These are phyloP conservation scores for Rhizopus arrhizus DNA, from an alignment of 371 early-diverging fungal genomes.

Conservation along the genomic window DNA sequence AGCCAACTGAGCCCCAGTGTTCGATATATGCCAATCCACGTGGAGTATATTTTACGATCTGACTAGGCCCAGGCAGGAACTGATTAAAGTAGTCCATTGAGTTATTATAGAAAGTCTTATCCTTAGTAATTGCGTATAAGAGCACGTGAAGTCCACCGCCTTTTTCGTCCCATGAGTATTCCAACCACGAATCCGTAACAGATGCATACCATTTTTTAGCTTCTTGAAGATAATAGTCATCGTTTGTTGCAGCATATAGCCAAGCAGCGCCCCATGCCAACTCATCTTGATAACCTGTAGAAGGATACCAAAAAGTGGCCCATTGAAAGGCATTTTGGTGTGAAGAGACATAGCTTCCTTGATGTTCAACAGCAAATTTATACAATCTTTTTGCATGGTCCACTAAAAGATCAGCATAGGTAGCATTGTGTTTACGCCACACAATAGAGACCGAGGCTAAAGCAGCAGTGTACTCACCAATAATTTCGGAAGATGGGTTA, in stretches of 20 bases:
- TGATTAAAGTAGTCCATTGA: slow-evolving; percentile 53
- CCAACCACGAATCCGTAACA: slow-evolving; percentile 39
- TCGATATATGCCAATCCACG: slow-evolving; percentile 59
- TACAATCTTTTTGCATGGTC: slow-evolving; percentile 52
- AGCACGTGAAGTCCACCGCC: slow-evolving; percentile 51
- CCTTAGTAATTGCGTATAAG: slow-evolving; percentile 52
- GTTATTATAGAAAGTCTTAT: slow-evolving; percentile 48
- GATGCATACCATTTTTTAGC: slow-evolving; percentile 45
- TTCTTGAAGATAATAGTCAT: slow-evolving; percentile 39
- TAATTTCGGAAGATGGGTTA: slow-evolving; percentile 56
- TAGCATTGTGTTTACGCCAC: slow-evolving; percentile 46
- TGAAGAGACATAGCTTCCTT: slow-evolving; percentile 51
- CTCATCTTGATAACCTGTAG: slow-evolving; percentile 55
- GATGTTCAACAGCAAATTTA: slow-evolving; percentile 51
- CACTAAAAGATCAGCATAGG: slow-evolving; percentile 49
- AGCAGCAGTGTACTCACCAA: slow-evolving; percentile 57
- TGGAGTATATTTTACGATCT: slow-evolving; percentile 54
- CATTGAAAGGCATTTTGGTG: slow-evolving; percentile 50
- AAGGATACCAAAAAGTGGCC: slow-evolving; percentile 61
- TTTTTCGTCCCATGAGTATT: slow-evolving; percentile 63
- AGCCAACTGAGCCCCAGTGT: slow-evolving; percentile 61
- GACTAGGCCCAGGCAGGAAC: slow-evolving; percentile 48
- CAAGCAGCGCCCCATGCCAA: slow-evolving; percentile 55
- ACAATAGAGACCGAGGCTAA: slow-evolving; percentile 50
- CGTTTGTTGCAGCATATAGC: slow-evolving; percentile 56